phyloP scores from a whole-genome alignment of 306 rosid species.

The Sicyos baderoa region DNA sequence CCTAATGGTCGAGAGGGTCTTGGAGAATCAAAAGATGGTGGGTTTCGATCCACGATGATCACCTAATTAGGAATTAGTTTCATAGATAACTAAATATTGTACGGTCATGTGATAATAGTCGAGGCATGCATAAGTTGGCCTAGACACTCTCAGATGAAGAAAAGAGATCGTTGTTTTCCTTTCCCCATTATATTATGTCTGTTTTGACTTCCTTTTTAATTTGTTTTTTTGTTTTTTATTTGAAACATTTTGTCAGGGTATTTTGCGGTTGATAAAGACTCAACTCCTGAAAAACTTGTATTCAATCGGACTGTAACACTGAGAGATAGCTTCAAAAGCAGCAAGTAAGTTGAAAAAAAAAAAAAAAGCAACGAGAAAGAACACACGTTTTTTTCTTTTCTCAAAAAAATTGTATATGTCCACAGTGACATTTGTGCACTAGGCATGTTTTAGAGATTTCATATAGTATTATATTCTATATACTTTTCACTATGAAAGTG shows the following conservation, averaged over 20 bases:
- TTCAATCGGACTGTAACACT: constrained; percentile 83
- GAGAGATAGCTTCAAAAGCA: constrained; percentile 65
- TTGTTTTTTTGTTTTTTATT: not conserved
- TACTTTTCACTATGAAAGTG: not conserved
- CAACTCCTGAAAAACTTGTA: constrained; percentile 67
- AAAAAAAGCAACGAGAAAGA: not conserved
- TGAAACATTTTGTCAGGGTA: constrained; percentile 48
- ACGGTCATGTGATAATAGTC: no score
- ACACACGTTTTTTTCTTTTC: not conserved
- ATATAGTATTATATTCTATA: not conserved
- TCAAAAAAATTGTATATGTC: no score
- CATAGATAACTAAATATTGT: no score
- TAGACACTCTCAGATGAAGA: no score
- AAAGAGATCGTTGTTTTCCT: no score
- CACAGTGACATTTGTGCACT: not conserved
- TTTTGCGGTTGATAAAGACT: constrained; percentile 78
- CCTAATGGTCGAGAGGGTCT: no score
- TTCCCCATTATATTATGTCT: not conserved
- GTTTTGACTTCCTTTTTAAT: not conserved
- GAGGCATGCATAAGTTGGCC: no score
- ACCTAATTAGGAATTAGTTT: no score
- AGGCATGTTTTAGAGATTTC: not conserved
- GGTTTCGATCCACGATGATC: no score
- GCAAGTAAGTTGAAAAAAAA: constrained; percentile 38
- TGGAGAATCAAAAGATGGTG: no score